Base-by-base conservation (phyloP, 2,329 filamentous ascomycete genomes). In the Dactylellina haptotyla region DNA sequence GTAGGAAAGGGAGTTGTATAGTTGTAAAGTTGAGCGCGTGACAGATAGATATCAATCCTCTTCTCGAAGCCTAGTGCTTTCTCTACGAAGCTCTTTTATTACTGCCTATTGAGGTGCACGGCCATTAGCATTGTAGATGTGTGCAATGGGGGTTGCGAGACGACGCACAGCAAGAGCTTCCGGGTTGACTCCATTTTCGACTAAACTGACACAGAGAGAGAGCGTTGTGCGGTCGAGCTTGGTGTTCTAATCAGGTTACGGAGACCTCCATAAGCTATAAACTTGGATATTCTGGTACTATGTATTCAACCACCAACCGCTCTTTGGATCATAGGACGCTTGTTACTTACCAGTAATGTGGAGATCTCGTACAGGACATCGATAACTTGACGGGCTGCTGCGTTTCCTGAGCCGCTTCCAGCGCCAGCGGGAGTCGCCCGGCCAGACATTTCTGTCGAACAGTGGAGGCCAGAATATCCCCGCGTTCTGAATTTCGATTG, bases 121-220 rank as follows among this genome's bases (percentile, higher is more conserved):
- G 4, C 34, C 26, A 4, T 46, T 25, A 46, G 20, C 43, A 6
- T 16, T 10, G 43, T 62, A 48, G 57, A 37, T 37, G 30, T 23
- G 26, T n/a, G 23, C 25, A 16, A 20, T 20, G 14, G 12, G 39
- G 57, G 9, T 30, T 39, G 39, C 14, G 45, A 20, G 18, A n/a
- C 18, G 75, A 83, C 92, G 79, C 85, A 98, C 95, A 23, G 94
- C 93, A 30, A 99, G 84, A 0, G 94, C 95, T 80, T 98, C 94
- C 0, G 95, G 95, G 79, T 97, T 97, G 28, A 98, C 92, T 12
- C 95, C 95, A 79, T 97, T 97, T 82, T 99, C 95, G 77, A 99
- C 96, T 81, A 99, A 87, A 61, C 93, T 97, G 72, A 98, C 94
- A 82, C 95, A 99, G 75, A 97, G 91, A 2, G 93, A 97, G 16